Evolutionary conservation across 768 basidiomycete genomes (phyloP).

Genomic region (Calocera cornea): DNA sequence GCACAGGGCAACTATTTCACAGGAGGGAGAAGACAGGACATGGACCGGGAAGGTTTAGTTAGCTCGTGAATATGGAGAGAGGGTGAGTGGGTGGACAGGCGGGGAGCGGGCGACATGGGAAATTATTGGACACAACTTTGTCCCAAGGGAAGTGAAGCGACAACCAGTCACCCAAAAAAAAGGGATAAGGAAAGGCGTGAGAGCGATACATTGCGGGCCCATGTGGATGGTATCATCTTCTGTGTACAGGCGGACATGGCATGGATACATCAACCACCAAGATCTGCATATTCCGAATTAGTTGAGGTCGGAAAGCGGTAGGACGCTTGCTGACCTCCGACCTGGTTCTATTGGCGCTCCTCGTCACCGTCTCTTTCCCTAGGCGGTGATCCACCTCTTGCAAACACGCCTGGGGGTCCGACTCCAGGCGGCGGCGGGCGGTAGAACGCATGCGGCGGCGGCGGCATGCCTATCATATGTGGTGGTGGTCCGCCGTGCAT

Average conservation of each 20-base stretch:
- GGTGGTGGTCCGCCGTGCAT: background rate
- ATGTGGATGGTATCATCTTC: constrained; percentile 1
- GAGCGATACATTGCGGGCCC: background rate
- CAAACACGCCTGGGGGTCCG: background rate
- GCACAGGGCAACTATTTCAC: constrained; percentile 4
- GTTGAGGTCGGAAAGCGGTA: background rate
- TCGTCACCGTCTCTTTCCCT: background rate
- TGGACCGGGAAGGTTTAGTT: background rate
- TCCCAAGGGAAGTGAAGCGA: background rate
- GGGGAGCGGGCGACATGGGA: background rate
- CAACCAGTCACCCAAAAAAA: background rate
- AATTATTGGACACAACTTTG: background rate
- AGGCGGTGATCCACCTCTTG: background rate
- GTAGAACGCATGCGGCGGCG: background rate
- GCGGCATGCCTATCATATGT: background rate
- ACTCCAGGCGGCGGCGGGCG: background rate
- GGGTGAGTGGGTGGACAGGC: background rate
- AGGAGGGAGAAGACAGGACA: background rate
- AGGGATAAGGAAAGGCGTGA: background rate
- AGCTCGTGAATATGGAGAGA: background rate
- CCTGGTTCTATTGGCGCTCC: background rate
- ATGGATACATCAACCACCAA: background rate
- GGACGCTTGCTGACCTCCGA: background rate
- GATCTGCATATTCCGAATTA: background rate
- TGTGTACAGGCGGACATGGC: background rate